phyloP scores from a whole-genome alignment of 2,329 filamentous ascomycete genomes.

The Nannizziopsis barbatae region DNA sequence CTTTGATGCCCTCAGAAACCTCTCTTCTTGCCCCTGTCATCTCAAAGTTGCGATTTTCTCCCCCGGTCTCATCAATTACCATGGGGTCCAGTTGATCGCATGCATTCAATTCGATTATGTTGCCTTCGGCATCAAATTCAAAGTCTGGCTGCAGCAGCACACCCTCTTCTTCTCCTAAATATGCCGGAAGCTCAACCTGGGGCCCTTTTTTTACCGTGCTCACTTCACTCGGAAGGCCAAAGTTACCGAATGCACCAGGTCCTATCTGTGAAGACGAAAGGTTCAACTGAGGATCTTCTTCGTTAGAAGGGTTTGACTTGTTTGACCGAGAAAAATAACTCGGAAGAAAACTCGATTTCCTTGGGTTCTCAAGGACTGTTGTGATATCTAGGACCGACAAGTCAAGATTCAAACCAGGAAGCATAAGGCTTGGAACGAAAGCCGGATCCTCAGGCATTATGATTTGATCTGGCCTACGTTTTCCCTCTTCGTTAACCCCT shows the following conservation, averaged over 20 bases:
- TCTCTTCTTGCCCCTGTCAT: conserved; percentile 37
- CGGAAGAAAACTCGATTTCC: conserved; percentile 26
- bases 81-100: conserved; percentile 16
- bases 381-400: conserved; percentile 36
- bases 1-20: conserved; percentile 22
- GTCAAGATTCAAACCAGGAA: conserved; percentile 50
- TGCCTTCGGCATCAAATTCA: conserved; percentile 51
- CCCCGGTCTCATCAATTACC: conserved; percentile 26
- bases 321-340: conserved; percentile 27
- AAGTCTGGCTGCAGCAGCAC: conserved; percentile 46
- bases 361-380: conserved; percentile 24
- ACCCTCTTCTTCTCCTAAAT: conserved; percentile 34
- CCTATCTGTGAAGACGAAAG: conserved; percentile 41
- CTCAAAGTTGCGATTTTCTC: conserved; percentile 23
- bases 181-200: conserved; percentile 21
- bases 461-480: conserved; percentile 60
- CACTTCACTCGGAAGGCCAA: conserved; percentile 34
- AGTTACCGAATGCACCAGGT: conserved; percentile 29
- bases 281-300: conserved; percentile 30
- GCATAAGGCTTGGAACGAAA: conserved; percentile 57
- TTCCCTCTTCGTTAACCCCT: neutral
- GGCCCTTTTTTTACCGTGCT: conserved; percentile 25
- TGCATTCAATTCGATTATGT: conserved; percentile 40
- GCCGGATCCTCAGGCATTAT: conserved; percentile 70
- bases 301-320: conserved; percentile 18